A percentile compares a stretch with the other conserved stretches of the same genome.
Conservation (phyloP, 441 rosid genomes). For the Jatropha podagrica region DNA sequence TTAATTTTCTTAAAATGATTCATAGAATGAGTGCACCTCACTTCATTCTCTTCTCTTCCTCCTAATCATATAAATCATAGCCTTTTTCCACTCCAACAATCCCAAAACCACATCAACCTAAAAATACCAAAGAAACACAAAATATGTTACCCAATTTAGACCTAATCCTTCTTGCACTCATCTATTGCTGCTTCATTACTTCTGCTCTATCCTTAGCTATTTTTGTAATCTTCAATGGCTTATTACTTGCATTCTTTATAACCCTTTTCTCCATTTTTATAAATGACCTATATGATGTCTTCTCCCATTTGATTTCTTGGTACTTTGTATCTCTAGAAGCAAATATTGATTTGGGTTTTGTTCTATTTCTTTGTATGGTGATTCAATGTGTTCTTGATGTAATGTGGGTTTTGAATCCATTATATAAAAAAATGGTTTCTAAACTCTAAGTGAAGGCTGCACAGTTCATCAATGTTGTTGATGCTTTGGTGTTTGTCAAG, state of each 20-base stretch:
- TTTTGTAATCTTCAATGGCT: constrained; percentile 18
- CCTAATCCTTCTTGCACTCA: constrained; percentile 33
- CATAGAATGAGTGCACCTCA: constrained; percentile 37
- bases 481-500: constrained; percentile 13
- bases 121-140: neutral
- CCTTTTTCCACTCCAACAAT: neutral
- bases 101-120: too few relatives aligned
- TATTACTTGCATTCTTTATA: constrained; percentile 29
- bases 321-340: constrained; percentile 12
- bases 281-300: constrained; percentile 23
- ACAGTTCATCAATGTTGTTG: neutral
- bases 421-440: constrained; percentile 8
- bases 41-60: constrained; percentile 39
- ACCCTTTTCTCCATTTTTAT: constrained; percentile 28
- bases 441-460: constrained; percentile 20
- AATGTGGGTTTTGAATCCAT: constrained; percentile 20
- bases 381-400: constrained; percentile 12
- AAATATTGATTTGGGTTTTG: constrained; percentile 34
- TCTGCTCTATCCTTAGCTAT: constrained; percentile 14
- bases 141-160: constrained; percentile 37
- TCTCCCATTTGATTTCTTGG: constrained; percentile 11
- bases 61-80: neutral
- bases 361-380: constrained; percentile 25
- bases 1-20: neutral
- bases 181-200: constrained; percentile 32